Base-by-base conservation (phyloP, 495 filamentous ascomycete genomes). In the Penicillium nucicola region DNA sequence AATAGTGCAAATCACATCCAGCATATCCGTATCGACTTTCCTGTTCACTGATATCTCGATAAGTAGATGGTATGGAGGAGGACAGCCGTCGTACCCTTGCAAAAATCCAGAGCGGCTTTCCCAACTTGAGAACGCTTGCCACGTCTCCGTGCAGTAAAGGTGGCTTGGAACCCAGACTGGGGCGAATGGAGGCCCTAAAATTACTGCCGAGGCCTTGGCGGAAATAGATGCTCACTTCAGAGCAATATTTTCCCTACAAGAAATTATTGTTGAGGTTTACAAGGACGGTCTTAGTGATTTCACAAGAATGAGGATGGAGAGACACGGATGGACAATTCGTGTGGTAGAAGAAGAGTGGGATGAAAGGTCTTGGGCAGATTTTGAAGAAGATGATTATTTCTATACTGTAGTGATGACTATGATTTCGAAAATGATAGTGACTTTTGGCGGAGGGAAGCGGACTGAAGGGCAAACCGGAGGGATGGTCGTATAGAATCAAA, bases 341-440 rank as follows among this genome's bases (percentile, higher is more conserved):
- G 51, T 43, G 45, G 51, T 54, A 50, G 32, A 37, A 44, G 39
- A 19, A 39, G 32, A 50, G 20, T 37, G 48, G 48, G 12, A 38
- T n/a, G n/a, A n/a, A n/a, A n/a, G n/a, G n/a, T n/a, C 17, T 0
- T 1, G 19, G 19, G 14, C 18, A 19, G 48, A 38, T n/a, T 18
- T 35, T 36, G 19, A n/a, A 36, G 45, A 40, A 35, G 43, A 48
- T 35, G 30, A 47, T 25, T n/a, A n/a, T n/a, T n/a, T n/a, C n/a
- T n/a, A n/a, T 42, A 53, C 36, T 14, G 33, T 25, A 34, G 40
- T 35, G 50, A 47, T 45, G 50, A 53, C 32, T 53, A 53, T 10
- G 50, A 53, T 30, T 45, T 52, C 18, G 50, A 52, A 34, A 52
- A 52, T 46, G 42, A 46, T 19, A 52, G 50, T 30, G 34, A 38